Percentiles rank a stretch among this genome's conserved stretches.
Evolutionary conservation across 345 rosid genomes (phyloP).

Genomic region (Populus tremula): DNA sequence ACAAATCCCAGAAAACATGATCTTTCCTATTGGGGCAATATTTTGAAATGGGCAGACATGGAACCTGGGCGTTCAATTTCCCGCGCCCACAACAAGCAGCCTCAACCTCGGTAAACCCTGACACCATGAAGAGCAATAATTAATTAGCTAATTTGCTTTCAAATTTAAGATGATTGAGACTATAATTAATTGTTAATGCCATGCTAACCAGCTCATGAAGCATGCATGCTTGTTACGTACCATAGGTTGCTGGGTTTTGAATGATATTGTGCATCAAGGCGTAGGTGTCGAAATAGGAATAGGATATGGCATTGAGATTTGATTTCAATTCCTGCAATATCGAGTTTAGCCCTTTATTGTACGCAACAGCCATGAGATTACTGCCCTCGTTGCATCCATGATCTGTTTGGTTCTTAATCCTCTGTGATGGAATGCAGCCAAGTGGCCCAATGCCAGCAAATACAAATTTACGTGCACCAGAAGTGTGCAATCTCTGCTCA

Average conservation of each 20-base stretch:
- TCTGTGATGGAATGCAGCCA: slow-evolving; percentile 57
- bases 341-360: slow-evolving; percentile 41
- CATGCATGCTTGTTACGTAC: slow-evolving; percentile 21
- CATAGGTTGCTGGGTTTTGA: slow-evolving; percentile 46
- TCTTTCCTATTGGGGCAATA: slow-evolving; percentile 23
- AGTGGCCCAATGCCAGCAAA: slow-evolving; percentile 42
- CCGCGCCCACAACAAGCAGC: slow-evolving; percentile 31
- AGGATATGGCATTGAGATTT: slow-evolving; percentile 40
- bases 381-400: slow-evolving; percentile 41
- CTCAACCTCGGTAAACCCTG: slow-evolving; percentile 24
- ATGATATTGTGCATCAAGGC: slow-evolving; percentile 34
- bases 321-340: slow-evolving; percentile 40
- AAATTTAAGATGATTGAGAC: background rate
- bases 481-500: slow-evolving; percentile 40
- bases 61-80: slow-evolving; percentile 12
- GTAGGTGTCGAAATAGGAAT: slow-evolving; percentile 57
- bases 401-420: slow-evolving; percentile 35
- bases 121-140: slow-evolving; percentile 42
- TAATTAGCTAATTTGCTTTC: background rate
- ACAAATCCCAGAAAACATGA: slow-evolving; percentile 24
- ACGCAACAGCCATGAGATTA: slow-evolving; percentile 41
- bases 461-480: slow-evolving; percentile 54
- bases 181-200: background rate
- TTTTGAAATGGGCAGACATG: slow-evolving; percentile 24
- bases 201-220: background rate